These are phyloP conservation scores for Pulveroboletus sp. DNA, from an alignment of 768 basidiomycete genomes.

Conservation along the genomic window DNA sequence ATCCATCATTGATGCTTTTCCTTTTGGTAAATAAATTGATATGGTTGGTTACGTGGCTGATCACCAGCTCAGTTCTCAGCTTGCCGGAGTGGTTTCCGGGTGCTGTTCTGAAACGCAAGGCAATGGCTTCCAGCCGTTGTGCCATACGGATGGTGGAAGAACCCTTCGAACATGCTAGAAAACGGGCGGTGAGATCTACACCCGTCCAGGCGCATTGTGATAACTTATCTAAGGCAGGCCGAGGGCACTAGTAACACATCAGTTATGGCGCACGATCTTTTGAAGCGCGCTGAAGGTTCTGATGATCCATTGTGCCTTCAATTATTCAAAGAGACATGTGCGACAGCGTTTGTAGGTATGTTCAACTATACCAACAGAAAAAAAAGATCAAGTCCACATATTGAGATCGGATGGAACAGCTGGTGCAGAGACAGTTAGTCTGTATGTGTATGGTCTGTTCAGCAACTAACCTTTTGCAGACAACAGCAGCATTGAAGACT, in stretches of 20 bases:
- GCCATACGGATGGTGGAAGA: slow-evolving; percentile 12
- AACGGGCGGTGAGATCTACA: slow-evolving; percentile 7
- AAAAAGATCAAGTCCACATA: not conserved
- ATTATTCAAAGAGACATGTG: slow-evolving; percentile 8
- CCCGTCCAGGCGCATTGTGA: not conserved
- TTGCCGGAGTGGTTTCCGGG: slow-evolving; percentile 25
- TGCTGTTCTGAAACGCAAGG: slow-evolving; percentile 24
- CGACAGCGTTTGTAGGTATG: slow-evolving; percentile 18
- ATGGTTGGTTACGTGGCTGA: not conserved
- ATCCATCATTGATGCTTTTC: slow-evolving; percentile 16
- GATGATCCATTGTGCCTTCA: not conserved
- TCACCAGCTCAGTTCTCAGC: slow-evolving; percentile 13
- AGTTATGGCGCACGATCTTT: too few species aligned
- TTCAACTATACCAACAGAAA: not conserved
- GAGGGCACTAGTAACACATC: not conserved
- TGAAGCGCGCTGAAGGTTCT: too few species aligned
- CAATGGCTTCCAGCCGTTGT: slow-evolving; percentile 2
- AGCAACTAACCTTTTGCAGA: not conserved
- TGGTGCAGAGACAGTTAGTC: slow-evolving; percentile 17
- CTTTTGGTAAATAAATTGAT: slow-evolving; percentile 15
- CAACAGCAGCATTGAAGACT: too few species aligned
- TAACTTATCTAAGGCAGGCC: slow-evolving; percentile 2
- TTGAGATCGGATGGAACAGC: slow-evolving; percentile 4
- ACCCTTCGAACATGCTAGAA: slow-evolving; percentile 12
- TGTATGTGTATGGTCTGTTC: not conserved